These are phyloP conservation scores for Barnettozyma populi DNA, from an alignment of 805 yeast species.

Conservation along the genomic window DNA sequence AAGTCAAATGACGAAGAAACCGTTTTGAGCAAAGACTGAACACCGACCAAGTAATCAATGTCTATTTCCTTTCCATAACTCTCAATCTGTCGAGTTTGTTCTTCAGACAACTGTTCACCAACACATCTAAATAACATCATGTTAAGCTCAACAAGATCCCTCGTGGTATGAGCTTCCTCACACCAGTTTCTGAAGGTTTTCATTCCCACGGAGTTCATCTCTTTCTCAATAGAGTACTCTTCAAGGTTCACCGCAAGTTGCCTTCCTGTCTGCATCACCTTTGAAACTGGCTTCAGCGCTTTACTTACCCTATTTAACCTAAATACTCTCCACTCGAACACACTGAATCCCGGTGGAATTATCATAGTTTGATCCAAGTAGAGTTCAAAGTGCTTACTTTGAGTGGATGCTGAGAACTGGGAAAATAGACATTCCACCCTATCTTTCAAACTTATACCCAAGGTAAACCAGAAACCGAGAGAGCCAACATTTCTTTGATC, in stretches of 20 bases:
- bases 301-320: not conserved
- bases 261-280: not conserved
- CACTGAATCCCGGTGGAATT: conserved; percentile 8
- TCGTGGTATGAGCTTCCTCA: not conserved
- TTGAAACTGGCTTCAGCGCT: not conserved
- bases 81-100: not conserved
- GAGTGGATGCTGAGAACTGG: not conserved
- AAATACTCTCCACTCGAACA: conserved; percentile 4
- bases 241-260: not conserved
- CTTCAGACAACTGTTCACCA: not conserved
- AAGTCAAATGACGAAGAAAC: not conserved
- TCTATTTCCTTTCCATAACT: not conserved
- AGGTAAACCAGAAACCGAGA: conserved; percentile 7
- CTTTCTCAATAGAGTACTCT: conserved; percentile 2
- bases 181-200: not conserved
- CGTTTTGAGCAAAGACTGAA: not conserved
- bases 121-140: conserved; percentile 1
- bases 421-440: conserved; percentile 1
- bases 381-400: not conserved
- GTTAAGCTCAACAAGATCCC: not conserved
- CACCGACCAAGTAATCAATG: not conserved
- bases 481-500: not conserved
- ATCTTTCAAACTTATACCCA: conserved; percentile 1
- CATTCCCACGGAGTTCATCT: conserved; percentile 2
- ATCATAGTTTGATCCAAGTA: not conserved